Base-by-base conservation (phyloP, 148 eudicot genomes). In the Heliosperma pusillum region DNA sequence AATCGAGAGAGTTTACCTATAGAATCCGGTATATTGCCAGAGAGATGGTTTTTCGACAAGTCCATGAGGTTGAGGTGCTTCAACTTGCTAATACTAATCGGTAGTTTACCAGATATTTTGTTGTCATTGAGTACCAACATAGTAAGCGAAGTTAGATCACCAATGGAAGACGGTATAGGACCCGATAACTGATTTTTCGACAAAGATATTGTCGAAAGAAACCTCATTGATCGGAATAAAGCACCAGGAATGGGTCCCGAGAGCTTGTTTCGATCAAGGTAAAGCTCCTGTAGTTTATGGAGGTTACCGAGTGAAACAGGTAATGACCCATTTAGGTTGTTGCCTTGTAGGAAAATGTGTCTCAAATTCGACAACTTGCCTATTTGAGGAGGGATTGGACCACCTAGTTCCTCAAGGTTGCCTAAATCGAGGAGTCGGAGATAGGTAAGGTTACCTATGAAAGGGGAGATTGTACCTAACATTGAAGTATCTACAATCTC, bases 391-490 rank as follows among this genome's bases (percentile, higher is more conserved):
- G 92, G 98, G 16, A 93, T 89, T 2, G 52, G 79, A 44, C 96
- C 93, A 0, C 10, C 57, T 17, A 93, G 45, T 4, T 78, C 70
- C 64, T 93, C 90, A 76, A 84, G 85, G 24, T 85, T 77, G 29
- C 93, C 86, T 63, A 93, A 89, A 55, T 90, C 88, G 15, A 93
- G 89, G 52, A 83, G 79, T 55, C 58, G 78, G 0, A 93, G 89
- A 62, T 45, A 76, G 0, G 92, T 69, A 70, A 93, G 89, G 59
- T 91, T 91, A 25, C 80, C 83, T 25, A 93, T 82, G 69, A 87
- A 88, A 2, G 93, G 89, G 1, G 93, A 89, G 24, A 93, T 72
- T 1, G 84, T 85, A 33, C 98, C 93, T 3, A 82, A 74, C 83
- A 88, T 84, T 66, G 77, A 77, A 5, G 92, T 93, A 80, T 88